These are phyloP conservation scores for Mycosphaerella sp. DNA, from an alignment of 2,329 filamentous ascomycete genomes.

Conservation along the genomic window DNA sequence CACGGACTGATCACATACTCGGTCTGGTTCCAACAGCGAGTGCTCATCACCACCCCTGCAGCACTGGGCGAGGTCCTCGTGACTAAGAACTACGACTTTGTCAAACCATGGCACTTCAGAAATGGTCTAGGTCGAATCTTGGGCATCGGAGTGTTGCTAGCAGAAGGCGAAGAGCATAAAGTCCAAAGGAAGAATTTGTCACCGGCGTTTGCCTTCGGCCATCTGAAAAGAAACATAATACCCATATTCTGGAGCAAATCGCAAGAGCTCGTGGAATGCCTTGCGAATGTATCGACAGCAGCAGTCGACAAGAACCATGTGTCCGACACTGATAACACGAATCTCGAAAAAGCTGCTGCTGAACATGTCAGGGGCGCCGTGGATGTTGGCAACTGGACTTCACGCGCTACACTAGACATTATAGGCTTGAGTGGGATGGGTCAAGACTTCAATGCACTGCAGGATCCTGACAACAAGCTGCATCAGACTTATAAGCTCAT, in stretches of 20 bases:
- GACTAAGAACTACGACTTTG: constrained; percentile 47
- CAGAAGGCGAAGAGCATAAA: constrained; percentile 89
- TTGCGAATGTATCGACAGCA: constrained; percentile 33
- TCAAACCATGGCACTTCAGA: constrained; percentile 44
- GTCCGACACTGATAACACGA: constrained; percentile 16
- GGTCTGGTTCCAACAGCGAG: constrained; percentile 41
- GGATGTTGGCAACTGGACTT: constrained; percentile 43
- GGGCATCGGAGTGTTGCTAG: constrained; percentile 66
- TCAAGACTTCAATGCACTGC: constrained; percentile 50
- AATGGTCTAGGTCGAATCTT: constrained; percentile 57
- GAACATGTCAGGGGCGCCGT: constrained; percentile 35
- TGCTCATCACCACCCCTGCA: constrained; percentile 44
- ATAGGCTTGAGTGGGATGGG: constrained; percentile 54
- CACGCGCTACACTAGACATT: constrained; percentile 52
- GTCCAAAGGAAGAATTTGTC: constrained; percentile 46
- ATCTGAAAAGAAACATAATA: constrained; percentile 45
- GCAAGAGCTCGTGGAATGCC: constrained; percentile 36
- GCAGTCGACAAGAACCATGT: constrained; percentile 11
- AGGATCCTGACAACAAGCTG: constrained; percentile 48
- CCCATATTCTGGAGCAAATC: constrained; percentile 46
- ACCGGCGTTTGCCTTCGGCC: constrained; percentile 47
- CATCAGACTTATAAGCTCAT: constrained; percentile 48
- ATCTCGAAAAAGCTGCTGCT: constrained; percentile 23
- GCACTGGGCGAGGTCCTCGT: constrained; percentile 47
- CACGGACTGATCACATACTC: constrained; percentile 51